Percentiles rank a stretch among this genome's conserved stretches.
Evolutionary conservation across 2,329 filamentous ascomycete genomes (phyloP).

Genomic region (Epichloe bromicola): DNA sequence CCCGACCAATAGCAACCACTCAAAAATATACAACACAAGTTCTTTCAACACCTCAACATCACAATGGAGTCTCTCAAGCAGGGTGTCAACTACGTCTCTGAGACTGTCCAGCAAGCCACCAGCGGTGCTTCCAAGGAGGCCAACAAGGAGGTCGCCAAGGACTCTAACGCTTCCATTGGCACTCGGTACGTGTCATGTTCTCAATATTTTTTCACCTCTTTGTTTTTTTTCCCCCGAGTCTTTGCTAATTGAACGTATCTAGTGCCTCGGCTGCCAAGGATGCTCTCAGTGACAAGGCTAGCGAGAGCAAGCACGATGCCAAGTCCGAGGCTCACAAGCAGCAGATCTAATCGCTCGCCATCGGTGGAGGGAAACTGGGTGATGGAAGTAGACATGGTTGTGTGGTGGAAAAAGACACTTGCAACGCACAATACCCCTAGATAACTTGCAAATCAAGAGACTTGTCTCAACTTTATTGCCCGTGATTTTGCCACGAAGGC

Average conservation of each 20-base stretch:
- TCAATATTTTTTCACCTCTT: accelerated
- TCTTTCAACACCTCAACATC: constrained; percentile 11
- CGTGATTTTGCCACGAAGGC: not conserved
- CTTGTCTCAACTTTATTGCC: not conserved
- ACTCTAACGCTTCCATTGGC: constrained; percentile 35
- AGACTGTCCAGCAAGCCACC: constrained; percentile 44
- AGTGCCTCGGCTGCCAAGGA: constrained; percentile 37
- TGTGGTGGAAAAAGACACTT: not conserved
- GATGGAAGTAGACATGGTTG: not conserved
- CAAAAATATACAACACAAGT: constrained; percentile 2
- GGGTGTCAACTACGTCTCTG: constrained; percentile 53
- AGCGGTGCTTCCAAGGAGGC: constrained; percentile 50
- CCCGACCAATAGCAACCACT: constrained; percentile 1
- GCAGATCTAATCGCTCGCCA: constrained; percentile 18
- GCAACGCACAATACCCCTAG: constrained; percentile 7
- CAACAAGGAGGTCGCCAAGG: constrained; percentile 59
- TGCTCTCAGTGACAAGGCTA: constrained; percentile 31
- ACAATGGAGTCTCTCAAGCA: constrained; percentile 44
- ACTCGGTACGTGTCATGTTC: constrained; percentile 32
- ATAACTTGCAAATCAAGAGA: constrained; percentile 2
- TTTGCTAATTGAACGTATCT: constrained; percentile 6
- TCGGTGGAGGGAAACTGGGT: not conserved
- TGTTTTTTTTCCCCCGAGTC: too few relatives aligned
- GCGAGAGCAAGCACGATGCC: constrained; percentile 26
- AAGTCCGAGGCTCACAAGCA: constrained; percentile 31